A percentile compares a stretch with the other conserved stretches of the same genome.
Conservation (phyloP, 352 stramenopile species). For the Phytophthora pinifolia region DNA sequence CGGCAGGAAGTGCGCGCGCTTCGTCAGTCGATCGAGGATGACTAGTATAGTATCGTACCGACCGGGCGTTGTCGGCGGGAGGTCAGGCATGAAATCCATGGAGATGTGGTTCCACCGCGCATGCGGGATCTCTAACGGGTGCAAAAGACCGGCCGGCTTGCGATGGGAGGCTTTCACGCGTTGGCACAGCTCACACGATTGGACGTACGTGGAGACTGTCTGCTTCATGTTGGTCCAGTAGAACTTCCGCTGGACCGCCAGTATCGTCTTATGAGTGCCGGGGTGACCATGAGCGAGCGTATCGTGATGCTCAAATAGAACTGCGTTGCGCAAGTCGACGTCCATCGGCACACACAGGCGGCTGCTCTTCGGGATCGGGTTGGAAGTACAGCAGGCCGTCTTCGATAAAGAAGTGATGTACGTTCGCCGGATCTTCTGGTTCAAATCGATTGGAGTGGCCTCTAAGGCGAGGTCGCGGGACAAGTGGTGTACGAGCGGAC, state of each 20-base stretch:
- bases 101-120: not conserved
- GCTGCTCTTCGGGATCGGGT: too few relatives aligned
- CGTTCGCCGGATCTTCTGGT: too few relatives aligned
- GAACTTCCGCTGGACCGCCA: not conserved
- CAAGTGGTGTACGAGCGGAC: too few relatives aligned
- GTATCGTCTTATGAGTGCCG: not conserved
- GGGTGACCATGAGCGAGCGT: not conserved
- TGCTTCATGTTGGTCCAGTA: not conserved
- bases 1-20: not conserved
- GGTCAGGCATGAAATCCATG: conserved; percentile 1
- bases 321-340: too few relatives aligned
- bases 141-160: not conserved
- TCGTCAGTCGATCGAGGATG: not conserved
- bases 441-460: too few relatives aligned
- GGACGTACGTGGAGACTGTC: not conserved
- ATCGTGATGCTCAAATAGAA: too few relatives aligned
- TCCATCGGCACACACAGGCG: too few relatives aligned
- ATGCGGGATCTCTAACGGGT: not conserved
- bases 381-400: too few relatives aligned
- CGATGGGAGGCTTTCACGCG: not conserved
- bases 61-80: not conserved
- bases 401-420: too few relatives aligned
- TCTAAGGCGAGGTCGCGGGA: too few relatives aligned
- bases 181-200: not conserved
- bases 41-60: not conserved